Conservation (phyloP, 2,329 filamentous ascomycete genomes). For the Ustulina deusta region DNA sequence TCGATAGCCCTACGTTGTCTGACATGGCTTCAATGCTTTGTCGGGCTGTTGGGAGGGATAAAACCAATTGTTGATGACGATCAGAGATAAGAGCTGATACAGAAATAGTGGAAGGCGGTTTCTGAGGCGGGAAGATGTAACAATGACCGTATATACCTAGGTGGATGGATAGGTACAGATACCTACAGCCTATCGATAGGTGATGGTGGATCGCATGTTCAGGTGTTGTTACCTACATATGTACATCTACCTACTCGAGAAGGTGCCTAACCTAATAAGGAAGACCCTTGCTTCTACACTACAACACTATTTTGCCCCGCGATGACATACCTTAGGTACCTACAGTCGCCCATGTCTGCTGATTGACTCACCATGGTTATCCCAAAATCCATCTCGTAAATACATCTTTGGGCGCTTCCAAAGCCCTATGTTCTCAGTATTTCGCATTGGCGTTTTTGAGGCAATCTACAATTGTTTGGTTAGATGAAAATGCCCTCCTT, state of each 20-base stretch:
- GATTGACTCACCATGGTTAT: constrained; percentile 27
- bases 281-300: not conserved
- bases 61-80: not conserved
- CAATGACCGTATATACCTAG: not conserved
- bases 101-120: constrained; percentile 41
- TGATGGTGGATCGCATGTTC: not conserved
- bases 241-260: no score
- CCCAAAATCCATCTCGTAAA: not conserved
- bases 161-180: not conserved
- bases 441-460: not conserved
- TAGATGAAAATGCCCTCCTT: constrained; percentile 45
- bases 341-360: not conserved
- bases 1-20: constrained; percentile 95
- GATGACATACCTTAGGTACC: constrained; percentile 14
- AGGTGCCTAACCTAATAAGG: not conserved
- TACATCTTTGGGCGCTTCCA: not conserved
- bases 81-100: not conserved
- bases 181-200: not conserved
- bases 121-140: constrained; percentile 30
- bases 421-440: not conserved
- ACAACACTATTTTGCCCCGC: constrained; percentile 38
- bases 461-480: not conserved
- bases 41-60: not conserved
- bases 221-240: not conserved
- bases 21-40: constrained; percentile 71